Base-by-base conservation (phyloP, 2,329 filamentous ascomycete species). In the Colletotrichum spinosum region DNA sequence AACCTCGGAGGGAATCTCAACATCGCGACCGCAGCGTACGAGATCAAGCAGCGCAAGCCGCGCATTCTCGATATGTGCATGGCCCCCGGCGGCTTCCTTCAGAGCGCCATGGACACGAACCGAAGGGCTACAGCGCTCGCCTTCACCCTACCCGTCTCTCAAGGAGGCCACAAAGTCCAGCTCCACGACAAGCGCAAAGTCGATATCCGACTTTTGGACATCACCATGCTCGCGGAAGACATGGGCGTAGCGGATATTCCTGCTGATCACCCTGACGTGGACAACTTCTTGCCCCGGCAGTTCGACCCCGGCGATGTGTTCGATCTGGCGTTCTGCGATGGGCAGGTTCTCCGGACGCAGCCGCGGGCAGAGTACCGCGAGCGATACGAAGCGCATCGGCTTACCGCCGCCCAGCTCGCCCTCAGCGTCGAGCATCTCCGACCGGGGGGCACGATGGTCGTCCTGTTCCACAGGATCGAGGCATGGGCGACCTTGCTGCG, bases 41-140 rank as follows among this genome's bases (percentile, higher is more conserved):
- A 25, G 25, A 15, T 15, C 15, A 17, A 17, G 15, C 15, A 2
- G 15, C 15, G 15, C 15, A 25, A 25, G 25, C 67, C 69, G 1
- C 70, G 49, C 9, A 76, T 88, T 17, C 79, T 89, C 1, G 85
- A 88, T 67, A 76, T 86, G 66, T 86, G 86, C 71, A 81, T 84
- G 76, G 86, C 86, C 0, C 86, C 86, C 0, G 86, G 85, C 5
- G 86, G 82, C 1, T 88, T 86, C 67, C 72, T 83, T 3, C 65
- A 69, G 0, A 73, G 72, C 8, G 78, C 78, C 0, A 67, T 86
- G 34, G 41, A 70, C 4, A 64, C 69, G 10, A 82, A 81, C 53
- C 78, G 73, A 0, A 39, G 52, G 0, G 75, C 81, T 3, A 57
- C 35, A 0, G 72, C 72, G 15, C 70, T 77, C 6, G 56, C 33